Conservation (phyloP, 805 yeast species). For the Candida maesae region DNA sequence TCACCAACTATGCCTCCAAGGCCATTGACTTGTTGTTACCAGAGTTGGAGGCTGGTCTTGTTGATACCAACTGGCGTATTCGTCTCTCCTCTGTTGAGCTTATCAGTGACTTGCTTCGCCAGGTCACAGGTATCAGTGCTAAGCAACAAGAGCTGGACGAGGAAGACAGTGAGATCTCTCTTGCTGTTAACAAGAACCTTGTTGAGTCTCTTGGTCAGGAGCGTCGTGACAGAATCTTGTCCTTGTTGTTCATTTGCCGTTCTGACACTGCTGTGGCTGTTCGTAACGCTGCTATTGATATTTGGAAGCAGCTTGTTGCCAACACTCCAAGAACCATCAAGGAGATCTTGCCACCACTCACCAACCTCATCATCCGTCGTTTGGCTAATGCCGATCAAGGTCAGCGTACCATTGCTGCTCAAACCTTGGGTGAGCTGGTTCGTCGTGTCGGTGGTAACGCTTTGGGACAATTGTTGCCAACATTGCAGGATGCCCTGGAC, state of each 20-base stretch:
- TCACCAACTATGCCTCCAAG: constrained; percentile 83
- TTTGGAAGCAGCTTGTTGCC: constrained; percentile 95
- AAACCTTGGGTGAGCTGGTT: constrained; percentile 90
- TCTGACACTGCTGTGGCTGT: constrained; percentile 87
- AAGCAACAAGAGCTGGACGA: constrained; percentile 65
- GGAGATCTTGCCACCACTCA: constrained; percentile 83
- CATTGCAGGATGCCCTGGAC: constrained; percentile 62
- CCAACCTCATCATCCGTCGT: constrained; percentile 72
- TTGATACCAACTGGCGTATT: constrained; percentile 79
- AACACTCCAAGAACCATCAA: constrained; percentile 94
- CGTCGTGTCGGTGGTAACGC: constrained; percentile 91
- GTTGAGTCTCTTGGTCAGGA: constrained; percentile 79
- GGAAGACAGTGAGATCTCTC: constrained; percentile 42
- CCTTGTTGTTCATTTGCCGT: constrained; percentile 89
- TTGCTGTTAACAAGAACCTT: constrained; percentile 59
- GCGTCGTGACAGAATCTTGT: constrained; percentile 80
- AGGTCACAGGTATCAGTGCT: constrained; percentile 86
- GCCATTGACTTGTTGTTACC: constrained; percentile 93
- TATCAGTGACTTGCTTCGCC: constrained; percentile 91
- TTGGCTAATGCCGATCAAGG: constrained; percentile 78
- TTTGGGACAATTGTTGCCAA: constrained; percentile 78
- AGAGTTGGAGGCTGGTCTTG: constrained; percentile 85
- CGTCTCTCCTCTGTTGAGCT: constrained; percentile 92
- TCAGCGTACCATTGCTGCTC: constrained; percentile 86
- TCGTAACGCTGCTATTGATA: constrained; percentile 84